Base-by-base conservation (phyloP, 805 yeast species). In the Blastobotrys terrestris region DNA sequence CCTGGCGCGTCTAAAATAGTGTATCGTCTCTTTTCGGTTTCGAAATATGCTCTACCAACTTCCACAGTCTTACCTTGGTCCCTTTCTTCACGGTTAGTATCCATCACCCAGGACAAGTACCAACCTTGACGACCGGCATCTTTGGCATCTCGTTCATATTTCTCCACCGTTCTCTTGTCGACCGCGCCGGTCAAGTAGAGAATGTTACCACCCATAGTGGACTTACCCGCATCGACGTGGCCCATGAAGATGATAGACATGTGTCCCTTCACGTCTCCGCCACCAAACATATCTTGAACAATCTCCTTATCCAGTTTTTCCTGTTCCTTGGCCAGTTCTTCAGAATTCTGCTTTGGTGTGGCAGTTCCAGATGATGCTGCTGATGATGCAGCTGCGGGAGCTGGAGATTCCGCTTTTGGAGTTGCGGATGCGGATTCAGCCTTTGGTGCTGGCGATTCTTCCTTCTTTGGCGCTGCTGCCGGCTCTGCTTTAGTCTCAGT, bases 61-160 rank as follows among this genome's bases (percentile, higher is more conserved):
- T 94, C 99, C 63, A 94, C 95, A 60, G 99, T 94, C 77, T 94
- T 94, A 77, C 99, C 99, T 73, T 94, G 97, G 64, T 80, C 88
- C 78, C 99, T 87, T 77, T 94, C 99, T 75, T 94, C 99, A 73
- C 89, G 91, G 76, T 95, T 94, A 63, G 97, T 92, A 72, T 94
- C 99, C 97, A 94, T 91, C 63, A 94, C 95, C 99, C 99, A 94
- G 6, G 98, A 91, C 63, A 94, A 77, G 71, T 94, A 94, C 99
- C 99, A 94, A 72, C 97, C 97, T 76, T 94, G 99, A 77, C 98
- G 87, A 71, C 99, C 98, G 46, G 98, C 98, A 64, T 94, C 99
- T 72, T 90, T 90, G 55, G 99, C 99, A 74, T 94, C 99, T 71
- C 91, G 83, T 76, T 94, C 98, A 69, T 92, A 92, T 72, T 94